Percentiles rank a stretch among this genome's conserved stretches.
Evolutionary conservation across 2,329 filamentous ascomycete genomes (phyloP).

Genomic region (Stemphylium beticola): DNA sequence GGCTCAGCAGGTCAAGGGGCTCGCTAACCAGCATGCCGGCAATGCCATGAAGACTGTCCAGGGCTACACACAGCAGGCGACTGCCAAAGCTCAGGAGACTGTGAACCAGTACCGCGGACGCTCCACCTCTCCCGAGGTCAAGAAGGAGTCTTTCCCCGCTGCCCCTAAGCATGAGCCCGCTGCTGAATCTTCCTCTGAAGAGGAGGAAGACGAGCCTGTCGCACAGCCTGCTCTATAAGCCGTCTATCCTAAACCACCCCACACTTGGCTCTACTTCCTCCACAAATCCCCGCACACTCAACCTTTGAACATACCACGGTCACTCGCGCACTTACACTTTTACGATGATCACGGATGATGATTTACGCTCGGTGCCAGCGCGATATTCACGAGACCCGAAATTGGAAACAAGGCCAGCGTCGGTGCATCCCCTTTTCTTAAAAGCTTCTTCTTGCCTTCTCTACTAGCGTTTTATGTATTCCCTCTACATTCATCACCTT

Average conservation of each 20-base stretch:
- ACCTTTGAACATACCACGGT: conserved; percentile 1
- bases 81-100: conserved; percentile 63
- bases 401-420: conserved; percentile 31
- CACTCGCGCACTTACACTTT: conserved; percentile 18
- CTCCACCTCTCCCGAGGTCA: conserved; percentile 44
- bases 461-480: conserved; percentile 31
- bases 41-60: conserved; percentile 64
- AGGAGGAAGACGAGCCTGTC: conserved; percentile 18
- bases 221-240: conserved; percentile 39
- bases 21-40: conserved; percentile 65
- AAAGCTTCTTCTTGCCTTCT: conserved; percentile 33
- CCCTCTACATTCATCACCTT: conserved; percentile 16
- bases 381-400: conserved; percentile 33
- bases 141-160: conserved; percentile 25
- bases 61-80: conserved; percentile 66
- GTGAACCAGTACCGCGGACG: conserved; percentile 49
- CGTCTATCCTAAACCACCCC: not conserved
- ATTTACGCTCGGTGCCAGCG: conserved; percentile 25
- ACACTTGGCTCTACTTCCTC: not conserved
- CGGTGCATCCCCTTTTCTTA: conserved; percentile 35
- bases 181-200: conserved; percentile 15
- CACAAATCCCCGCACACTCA: not conserved
- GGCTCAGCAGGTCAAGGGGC: conserved; percentile 64
- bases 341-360: conserved; percentile 33
- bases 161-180: conserved; percentile 23